phyloP scores from a whole-genome alignment of 805 yeast species.

The Pichia rugopelliculosa region DNA sequence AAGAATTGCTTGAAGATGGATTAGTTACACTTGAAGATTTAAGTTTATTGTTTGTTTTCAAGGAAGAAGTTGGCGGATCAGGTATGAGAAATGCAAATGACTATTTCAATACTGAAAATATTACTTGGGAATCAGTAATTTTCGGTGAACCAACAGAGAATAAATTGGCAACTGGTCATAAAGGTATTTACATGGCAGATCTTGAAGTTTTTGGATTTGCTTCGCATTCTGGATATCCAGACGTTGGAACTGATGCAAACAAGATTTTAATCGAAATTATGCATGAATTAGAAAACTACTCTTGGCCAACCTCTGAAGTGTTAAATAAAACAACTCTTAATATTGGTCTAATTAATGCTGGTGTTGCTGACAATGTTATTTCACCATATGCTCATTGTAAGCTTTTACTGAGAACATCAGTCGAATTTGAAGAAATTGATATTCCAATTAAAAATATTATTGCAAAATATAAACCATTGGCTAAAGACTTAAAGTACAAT shows the following conservation, averaged over 20 bases:
- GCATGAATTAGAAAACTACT: conserved; percentile 34
- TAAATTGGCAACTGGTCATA: conserved; percentile 63
- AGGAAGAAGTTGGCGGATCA: conserved; percentile 59
- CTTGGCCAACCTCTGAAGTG: conserved; percentile 43
- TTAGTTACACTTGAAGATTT: conserved; percentile 46
- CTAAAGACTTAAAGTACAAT: conserved; percentile 11
- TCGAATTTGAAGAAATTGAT: conserved; percentile 33
- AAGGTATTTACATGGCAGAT: conserved; percentile 43
- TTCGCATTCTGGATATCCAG: conserved; percentile 65
- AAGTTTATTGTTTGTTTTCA: conserved; percentile 55
- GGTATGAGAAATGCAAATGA: conserved; percentile 49
- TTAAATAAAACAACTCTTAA: conserved; percentile 59
- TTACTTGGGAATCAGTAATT: conserved; percentile 50
- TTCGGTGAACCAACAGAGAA: conserved; percentile 75
- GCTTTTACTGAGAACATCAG: conserved; percentile 48
- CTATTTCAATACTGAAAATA: conserved; percentile 27
- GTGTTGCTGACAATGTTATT: conserved; percentile 60
- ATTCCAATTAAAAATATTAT: conserved; percentile 31
- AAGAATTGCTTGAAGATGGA: conserved; percentile 36
- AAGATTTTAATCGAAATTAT: conserved; percentile 46
- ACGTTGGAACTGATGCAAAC: conserved; percentile 57
- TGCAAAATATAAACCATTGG: conserved; percentile 16
- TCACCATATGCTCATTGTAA: conserved; percentile 51
- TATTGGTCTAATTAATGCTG: conserved; percentile 50
- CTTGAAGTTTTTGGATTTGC: conserved; percentile 48